Base-by-base conservation (phyloP, 176 grass and related monocot species). In the Poa pratensis region DNA sequence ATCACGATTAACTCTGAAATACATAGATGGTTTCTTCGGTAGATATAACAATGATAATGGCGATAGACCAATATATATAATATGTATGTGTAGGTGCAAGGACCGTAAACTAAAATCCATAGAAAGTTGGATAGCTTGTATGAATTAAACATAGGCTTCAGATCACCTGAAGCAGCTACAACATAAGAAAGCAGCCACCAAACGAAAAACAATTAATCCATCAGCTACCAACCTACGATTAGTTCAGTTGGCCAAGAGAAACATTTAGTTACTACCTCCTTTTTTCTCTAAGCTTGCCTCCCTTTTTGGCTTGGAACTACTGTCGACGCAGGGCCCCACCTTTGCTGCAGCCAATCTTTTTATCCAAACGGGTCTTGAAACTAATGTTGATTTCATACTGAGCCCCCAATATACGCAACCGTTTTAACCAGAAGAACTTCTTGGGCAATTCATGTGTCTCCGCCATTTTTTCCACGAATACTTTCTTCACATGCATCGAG, bases 361-460 rank as follows among this genome's bases (percentile, higher is more conserved):
- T 90, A 46, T 90, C 85, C 48, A 90, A 72, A 43, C 88, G 82
- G 5, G 91, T 90, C 82, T 88, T 93, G 73, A 83, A 90, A 82
- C 42, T 52, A 55, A 93, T 67, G 5, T 70, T 73, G 55, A 90
- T 18, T 75, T 90, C 91, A 53, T 78, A 88, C 58, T 93, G 91
- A 82, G 82, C 91, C 18, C 91, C 91, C 50, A 85, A 51, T 20
- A 73, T 22, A 54, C 78, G 85, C 73, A 82, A 73, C 37, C 91
- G 78, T 61, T 93, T 93, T 18, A 90, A 75, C 91, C 85, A 90
- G 37, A 90, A 90, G 65, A 90, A 82, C 73, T 90, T 93, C 58
- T 79, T 85, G 24, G 55, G 50, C 11, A 93, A 70, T 34, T 93
- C 91, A 8, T 64, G 64, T 0, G 63, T 30, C 67, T 90, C 66